A percentile compares a stretch with the other conserved stretches of the same genome.
phyloP scores from a whole-genome alignment of 805 yeast genomes.

The Starmerella vaccinii region DNA sequence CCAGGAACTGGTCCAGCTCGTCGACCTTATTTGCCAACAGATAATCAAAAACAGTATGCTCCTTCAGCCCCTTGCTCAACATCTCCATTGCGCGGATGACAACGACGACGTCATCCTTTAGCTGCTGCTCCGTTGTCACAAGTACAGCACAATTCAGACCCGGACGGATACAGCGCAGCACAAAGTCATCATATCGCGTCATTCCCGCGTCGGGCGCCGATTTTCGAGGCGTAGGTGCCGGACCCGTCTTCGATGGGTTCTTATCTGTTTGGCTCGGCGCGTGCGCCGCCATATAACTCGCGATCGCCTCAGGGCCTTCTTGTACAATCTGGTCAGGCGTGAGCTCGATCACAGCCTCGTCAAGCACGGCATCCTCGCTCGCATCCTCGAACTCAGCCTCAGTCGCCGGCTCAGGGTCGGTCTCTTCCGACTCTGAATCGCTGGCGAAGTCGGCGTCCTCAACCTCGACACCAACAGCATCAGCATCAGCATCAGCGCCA shows the following conservation, averaged over 20 bases:
- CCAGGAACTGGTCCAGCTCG: constrained; percentile 15
- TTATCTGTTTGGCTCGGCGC: not conserved
- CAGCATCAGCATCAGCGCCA: constrained; percentile 6
- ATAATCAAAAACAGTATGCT: constrained; percentile 18
- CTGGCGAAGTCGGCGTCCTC: not conserved
- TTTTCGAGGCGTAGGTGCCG: not conserved
- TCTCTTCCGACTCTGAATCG: constrained; percentile 2
- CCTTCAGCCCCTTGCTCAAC: constrained; percentile 12
- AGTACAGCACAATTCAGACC: constrained; percentile 19
- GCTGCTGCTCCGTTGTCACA: constrained; percentile 13
- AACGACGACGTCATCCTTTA: constrained; percentile 13
- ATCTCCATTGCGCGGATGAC: constrained; percentile 15
- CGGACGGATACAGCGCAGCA: constrained; percentile 20
- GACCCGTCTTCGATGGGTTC: not conserved
- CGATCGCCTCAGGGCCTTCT: constrained; percentile 25
- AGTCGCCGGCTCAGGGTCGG: constrained; percentile 1
- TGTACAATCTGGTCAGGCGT: constrained; percentile 24
- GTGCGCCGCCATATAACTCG: constrained; percentile 16
- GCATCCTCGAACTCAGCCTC: constrained; percentile 74
- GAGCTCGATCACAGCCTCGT: constrained; percentile 16
- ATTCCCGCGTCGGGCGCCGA: constrained; percentile 11
- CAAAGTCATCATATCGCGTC: constrained; percentile 13
- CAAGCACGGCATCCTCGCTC: constrained; percentile 41
- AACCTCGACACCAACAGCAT: constrained; percentile 2
- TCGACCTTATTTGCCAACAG: constrained; percentile 13